A percentile compares a stretch with the other conserved stretches of the same genome.
Conservation (phyloP, 495 filamentous ascomycete species). For the Xylaria flabelliformis region DNA sequence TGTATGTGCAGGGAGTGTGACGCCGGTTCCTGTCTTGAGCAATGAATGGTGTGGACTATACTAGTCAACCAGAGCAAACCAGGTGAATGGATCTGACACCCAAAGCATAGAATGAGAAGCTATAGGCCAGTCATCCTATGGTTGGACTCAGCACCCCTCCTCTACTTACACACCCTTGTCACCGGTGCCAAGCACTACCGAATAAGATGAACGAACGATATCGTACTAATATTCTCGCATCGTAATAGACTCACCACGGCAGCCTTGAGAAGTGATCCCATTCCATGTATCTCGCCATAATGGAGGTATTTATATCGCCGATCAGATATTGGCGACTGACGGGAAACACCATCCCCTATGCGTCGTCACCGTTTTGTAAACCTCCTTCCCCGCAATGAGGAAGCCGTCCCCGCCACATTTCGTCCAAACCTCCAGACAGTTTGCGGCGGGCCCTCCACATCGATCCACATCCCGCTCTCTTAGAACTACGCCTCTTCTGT, state of each 20-base stretch:
- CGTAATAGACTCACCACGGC: not conserved
- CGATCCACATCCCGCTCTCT: constrained; percentile 16
- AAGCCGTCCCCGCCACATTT: constrained; percentile 26
- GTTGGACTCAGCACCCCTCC: constrained; percentile 32
- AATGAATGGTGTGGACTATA: constrained; percentile 10
- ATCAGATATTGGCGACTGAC: constrained; percentile 14
- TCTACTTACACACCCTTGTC: constrained; percentile 36
- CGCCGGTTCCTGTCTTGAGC: constrained; percentile 4
- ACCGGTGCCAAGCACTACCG: constrained; percentile 32
- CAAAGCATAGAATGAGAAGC: constrained; percentile 21
- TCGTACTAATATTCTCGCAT: not conserved
- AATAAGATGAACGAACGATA: constrained; percentile 8
- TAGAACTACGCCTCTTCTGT: constrained; percentile 14
- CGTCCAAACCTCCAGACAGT: constrained; percentile 12
- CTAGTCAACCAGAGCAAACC: constrained; percentile 18
- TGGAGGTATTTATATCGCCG: constrained; percentile 21
- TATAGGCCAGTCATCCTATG: constrained; percentile 30
- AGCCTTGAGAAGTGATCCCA: not conserved
- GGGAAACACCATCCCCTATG: not conserved
- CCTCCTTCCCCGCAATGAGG: constrained; percentile 23
- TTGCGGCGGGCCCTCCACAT: constrained; percentile 24
- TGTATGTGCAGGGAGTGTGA: constrained; percentile 23
- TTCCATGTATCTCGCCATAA: not conserved
- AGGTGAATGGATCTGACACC: constrained; percentile 36
- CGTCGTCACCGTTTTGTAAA: constrained; percentile 22